phyloP scores from a whole-genome alignment of 2,329 filamentous ascomycete genomes.

The Talaromyces sp. region DNA sequence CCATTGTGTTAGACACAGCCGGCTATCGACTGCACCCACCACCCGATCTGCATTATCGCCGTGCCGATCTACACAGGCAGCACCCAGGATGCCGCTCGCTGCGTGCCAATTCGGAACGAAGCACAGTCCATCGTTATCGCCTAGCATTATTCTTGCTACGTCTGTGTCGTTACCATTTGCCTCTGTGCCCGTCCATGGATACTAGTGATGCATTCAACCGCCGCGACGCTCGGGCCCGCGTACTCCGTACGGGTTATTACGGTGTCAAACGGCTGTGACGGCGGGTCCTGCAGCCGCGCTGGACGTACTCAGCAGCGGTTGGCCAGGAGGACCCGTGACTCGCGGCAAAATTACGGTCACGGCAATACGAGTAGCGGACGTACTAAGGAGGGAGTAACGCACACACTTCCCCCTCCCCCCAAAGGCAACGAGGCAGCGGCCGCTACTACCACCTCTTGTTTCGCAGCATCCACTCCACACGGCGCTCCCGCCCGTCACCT shows the following conservation, averaged over 20 bases:
- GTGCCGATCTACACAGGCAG: not conserved
- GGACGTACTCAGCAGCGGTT: no score
- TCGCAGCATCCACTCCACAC: not conserved
- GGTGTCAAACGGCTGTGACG: not conserved
- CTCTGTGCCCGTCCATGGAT: not conserved
- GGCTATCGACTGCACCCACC: not conserved
- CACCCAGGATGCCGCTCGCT: no score
- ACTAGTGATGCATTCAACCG: not conserved
- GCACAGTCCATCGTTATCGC: no score
- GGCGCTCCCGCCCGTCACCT: not conserved
- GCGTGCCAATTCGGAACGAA: no score
- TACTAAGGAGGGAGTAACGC: no score
- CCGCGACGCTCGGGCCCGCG: not conserved
- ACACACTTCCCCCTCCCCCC: not conserved
- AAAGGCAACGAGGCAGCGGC: not conserved
- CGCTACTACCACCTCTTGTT: constrained; percentile 1
- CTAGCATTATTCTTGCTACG: no score
- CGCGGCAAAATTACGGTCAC: not conserved
- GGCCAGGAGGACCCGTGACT: not conserved
- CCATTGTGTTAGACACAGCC: no score
- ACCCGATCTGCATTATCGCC: not conserved
- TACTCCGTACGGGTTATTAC: not conserved
- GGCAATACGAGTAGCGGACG: not conserved
- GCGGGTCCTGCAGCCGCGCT: not conserved
- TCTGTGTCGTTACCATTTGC: no score